Evolutionary conservation across 495 filamentous ascomycete genomes (phyloP).

Genomic region (Parachaetomium inaequale): DNA sequence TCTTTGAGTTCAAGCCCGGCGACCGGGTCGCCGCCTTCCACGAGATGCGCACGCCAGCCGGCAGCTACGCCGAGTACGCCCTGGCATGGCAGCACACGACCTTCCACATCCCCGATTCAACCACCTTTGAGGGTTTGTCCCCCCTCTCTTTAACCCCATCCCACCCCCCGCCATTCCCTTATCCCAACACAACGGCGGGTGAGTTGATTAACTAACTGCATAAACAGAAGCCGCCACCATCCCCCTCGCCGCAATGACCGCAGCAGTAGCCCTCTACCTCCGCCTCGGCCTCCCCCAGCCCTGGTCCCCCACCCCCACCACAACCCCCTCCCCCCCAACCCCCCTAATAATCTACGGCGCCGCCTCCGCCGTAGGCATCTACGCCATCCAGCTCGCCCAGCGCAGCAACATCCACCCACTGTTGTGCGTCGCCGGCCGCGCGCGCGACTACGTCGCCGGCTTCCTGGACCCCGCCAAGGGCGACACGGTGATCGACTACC

Average conservation of each 20-base stretch:
- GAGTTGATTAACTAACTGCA: slow-evolving; percentile 18
- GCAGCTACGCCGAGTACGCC: slow-evolving; percentile 70
- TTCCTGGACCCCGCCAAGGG: slow-evolving; percentile 63
- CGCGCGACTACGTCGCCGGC: slow-evolving; percentile 51
- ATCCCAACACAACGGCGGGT: background rate
- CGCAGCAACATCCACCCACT: slow-evolving; percentile 68
- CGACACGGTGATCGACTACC: slow-evolving; percentile 70
- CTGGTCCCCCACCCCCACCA: slow-evolving; percentile 48
- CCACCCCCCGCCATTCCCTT: background rate
- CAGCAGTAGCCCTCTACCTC: slow-evolving; percentile 60
- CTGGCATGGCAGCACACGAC: slow-evolving; percentile 62
- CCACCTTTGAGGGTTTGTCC: slow-evolving; percentile 57
- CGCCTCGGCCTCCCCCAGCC: slow-evolving; percentile 60
- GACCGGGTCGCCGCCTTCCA: slow-evolving; percentile 73
- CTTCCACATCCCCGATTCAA: slow-evolving; percentile 63
- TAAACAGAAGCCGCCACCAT: slow-evolving; percentile 62
- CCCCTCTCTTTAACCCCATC: no score
- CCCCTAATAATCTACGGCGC: slow-evolving; percentile 64
- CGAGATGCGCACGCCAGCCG: slow-evolving; percentile 48
- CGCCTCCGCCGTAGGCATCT: slow-evolving; percentile 63
- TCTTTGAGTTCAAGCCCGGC: slow-evolving; percentile 60
- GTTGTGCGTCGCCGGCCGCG: slow-evolving; percentile 64
- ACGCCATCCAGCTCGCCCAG: slow-evolving; percentile 63
- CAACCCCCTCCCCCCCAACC: slow-evolving; percentile 18
- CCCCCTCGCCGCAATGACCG: slow-evolving; percentile 71